Percentiles rank a stretch among this genome's conserved stretches.
phyloP scores from a whole-genome alignment of 2,329 filamentous ascomycete genomes.

The Pseudofabraea citricarpa region DNA sequence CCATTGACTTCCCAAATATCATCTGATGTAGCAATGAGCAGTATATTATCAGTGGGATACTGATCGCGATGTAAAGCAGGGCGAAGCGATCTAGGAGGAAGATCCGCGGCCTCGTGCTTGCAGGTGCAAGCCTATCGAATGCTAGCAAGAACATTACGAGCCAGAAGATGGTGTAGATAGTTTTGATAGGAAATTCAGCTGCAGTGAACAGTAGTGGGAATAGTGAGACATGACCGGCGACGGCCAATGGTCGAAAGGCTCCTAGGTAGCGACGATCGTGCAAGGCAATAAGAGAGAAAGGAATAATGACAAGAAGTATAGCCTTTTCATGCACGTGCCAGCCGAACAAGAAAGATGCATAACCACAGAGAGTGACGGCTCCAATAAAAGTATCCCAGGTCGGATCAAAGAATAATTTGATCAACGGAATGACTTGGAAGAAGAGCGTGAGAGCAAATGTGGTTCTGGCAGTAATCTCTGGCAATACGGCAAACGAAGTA shows the following conservation, averaged over 20 bases:
- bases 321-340: conserved; percentile 99
- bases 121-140: conserved; percentile 84
- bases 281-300: conserved; percentile 88
- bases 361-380: conserved; percentile 86
- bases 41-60: conserved; percentile 85
- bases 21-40: conserved; percentile 78
- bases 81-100: conserved; percentile 91
- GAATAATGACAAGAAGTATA: conserved; percentile 87
- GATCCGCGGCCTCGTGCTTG: conserved; percentile 71
- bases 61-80: conserved; percentile 81
- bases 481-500: conserved; percentile 88
- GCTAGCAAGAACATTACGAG: conserved; percentile 77
- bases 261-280: conserved; percentile 86
- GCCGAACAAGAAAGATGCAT: conserved; percentile 93
- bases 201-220: conserved; percentile 92
- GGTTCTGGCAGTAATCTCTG: conserved; percentile 72
- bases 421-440: conserved; percentile 73
- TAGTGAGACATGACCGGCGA: conserved; percentile 90
- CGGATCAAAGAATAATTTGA: conserved; percentile 76
- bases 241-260: conserved; percentile 85
- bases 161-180: conserved; percentile 89
- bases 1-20: conserved; percentile 76
- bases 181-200: conserved; percentile 91
- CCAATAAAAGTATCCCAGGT: conserved; percentile 89
- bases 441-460: conserved; percentile 81